phyloP scores from a whole-genome alignment of 345 rosid genomes.

The Camelina neglecta region DNA sequence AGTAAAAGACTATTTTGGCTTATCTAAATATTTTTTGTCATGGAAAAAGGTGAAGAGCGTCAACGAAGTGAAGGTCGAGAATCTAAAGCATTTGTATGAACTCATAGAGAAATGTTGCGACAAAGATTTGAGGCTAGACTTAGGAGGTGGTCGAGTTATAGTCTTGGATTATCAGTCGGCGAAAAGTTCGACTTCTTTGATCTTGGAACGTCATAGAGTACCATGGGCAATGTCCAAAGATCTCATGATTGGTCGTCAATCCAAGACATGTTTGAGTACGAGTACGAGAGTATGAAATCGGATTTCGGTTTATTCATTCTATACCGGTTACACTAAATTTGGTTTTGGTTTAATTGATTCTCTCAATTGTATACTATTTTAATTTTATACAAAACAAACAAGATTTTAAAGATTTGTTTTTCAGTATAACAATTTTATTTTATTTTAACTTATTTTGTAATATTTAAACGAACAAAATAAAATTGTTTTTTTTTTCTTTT shows the following conservation, averaged over 20 bases:
- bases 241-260: neutral
- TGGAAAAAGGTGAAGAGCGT: neutral
- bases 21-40: neutral
- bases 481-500: too few relatives aligned
- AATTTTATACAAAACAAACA: too few relatives aligned
- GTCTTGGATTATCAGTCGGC: conserved; percentile 2
- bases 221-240: neutral
- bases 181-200: neutral
- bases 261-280: neutral
- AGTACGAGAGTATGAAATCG: neutral
- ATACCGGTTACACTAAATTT: neutral
- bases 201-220: conserved; percentile 5
- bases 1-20: neutral
- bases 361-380: neutral
- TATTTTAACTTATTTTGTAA: too few relatives aligned
- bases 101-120: conserved; percentile 3
- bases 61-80: neutral
- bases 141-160: neutral
- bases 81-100: conserved; percentile 5
- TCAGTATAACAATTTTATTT: too few relatives aligned
- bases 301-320: neutral
- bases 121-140: neutral
- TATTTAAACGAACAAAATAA: too few relatives aligned
- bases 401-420: too few relatives aligned
- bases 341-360: neutral